phyloP scores from a whole-genome alignment of 1,284 basidiomycete species.

The Ceratobasidium sp. region DNA sequence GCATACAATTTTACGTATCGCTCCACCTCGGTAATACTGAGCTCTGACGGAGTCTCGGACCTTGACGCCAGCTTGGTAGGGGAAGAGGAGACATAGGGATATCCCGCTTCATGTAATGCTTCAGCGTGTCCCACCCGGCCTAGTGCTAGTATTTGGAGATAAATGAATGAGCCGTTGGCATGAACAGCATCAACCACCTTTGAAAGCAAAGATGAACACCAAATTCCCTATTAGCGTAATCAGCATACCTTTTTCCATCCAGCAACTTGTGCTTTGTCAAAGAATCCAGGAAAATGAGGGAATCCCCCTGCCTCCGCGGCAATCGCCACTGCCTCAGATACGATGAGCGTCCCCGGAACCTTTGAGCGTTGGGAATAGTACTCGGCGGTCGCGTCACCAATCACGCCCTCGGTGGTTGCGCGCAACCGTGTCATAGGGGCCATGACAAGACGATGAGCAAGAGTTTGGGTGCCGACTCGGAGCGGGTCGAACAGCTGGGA shows the following conservation, averaged over 20 bases:
- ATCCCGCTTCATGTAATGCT: constrained; percentile 38
- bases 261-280: constrained; percentile 43
- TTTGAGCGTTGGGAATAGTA: constrained; percentile 47
- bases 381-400: constrained; percentile 42
- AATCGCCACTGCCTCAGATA: constrained; percentile 47
- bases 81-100: constrained; percentile 46
- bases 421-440: constrained; percentile 57
- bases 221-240: not conserved
- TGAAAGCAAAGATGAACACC: not conserved
- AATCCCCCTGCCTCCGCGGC: constrained; percentile 39
- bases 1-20: constrained; percentile 44
- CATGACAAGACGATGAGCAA: constrained; percentile 57
- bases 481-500: constrained; percentile 55
- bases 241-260: constrained; percentile 44
- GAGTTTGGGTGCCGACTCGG: constrained; percentile 51
- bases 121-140: constrained; percentile 46
- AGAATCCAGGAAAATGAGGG: constrained; percentile 44
- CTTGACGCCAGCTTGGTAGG: constrained; percentile 44
- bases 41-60: constrained; percentile 39
- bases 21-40: constrained; percentile 44
- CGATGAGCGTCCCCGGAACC: constrained; percentile 44
- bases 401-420: constrained; percentile 46
- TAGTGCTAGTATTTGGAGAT: constrained; percentile 51
- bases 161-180: constrained; percentile 49
- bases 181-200: constrained; percentile 49